phyloP scores from a whole-genome alignment of 768 basidiomycete genomes.

The Mycena floridula region DNA sequence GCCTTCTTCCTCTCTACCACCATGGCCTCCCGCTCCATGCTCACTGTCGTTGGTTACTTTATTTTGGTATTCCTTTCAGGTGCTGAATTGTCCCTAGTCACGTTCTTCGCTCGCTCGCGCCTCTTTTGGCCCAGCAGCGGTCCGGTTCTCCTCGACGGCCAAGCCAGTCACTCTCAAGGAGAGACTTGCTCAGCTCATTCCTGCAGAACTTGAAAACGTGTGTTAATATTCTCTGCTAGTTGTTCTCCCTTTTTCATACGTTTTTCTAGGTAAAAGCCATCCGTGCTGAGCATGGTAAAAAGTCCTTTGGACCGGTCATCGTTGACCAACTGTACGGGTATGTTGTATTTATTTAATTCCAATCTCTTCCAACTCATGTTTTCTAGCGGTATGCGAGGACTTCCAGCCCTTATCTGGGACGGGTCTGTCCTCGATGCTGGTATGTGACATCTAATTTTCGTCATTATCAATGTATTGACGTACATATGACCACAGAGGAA shows the following conservation, averaged over 20 bases:
- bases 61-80: slow-evolving; percentile 1
- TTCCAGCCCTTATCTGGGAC: slow-evolving; percentile 96
- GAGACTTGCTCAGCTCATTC: slow-evolving; percentile 89
- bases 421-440: slow-evolving; percentile 95
- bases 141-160: slow-evolving; percentile 59
- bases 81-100: slow-evolving; percentile 30
- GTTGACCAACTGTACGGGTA: slow-evolving; percentile 91
- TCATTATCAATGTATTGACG: background rate
- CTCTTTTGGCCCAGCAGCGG: slow-evolving; percentile 39
- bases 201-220: slow-evolving; percentile 74
- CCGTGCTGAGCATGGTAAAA: slow-evolving; percentile 84
- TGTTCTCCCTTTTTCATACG: slow-evolving; percentile 7
- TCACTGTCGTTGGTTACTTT: slow-evolving; percentile 36
- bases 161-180: slow-evolving; percentile 84
- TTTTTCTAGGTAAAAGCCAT: slow-evolving; percentile 66
- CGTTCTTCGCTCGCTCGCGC: slow-evolving; percentile 33
- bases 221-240: slow-evolving; percentile 9
- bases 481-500: slow-evolving; percentile 65
- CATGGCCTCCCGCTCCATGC: slow-evolving; percentile 40
- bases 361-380: slow-evolving; percentile 4
- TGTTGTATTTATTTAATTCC: slow-evolving; percentile 11
- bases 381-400: slow-evolving; percentile 76
- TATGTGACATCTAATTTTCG: slow-evolving; percentile 22
- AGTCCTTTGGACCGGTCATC: slow-evolving; percentile 85
- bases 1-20: slow-evolving; percentile 9